Base-by-base conservation (phyloP, 2,329 filamentous ascomycete genomes). In the Thelonectria rubi region DNA sequence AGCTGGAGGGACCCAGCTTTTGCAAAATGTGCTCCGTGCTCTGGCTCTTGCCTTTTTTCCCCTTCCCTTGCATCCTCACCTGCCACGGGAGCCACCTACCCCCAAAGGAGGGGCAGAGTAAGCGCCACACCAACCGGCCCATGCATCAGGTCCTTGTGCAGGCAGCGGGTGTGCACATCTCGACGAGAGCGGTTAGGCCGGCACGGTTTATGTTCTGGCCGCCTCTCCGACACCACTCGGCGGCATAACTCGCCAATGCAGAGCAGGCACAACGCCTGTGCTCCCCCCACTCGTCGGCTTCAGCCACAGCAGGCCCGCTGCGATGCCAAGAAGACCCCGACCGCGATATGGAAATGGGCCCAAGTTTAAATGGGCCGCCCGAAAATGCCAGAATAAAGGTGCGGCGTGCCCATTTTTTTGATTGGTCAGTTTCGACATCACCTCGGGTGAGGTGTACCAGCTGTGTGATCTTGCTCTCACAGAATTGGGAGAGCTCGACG, bases 341-440 rank as follows among this genome's bases (percentile, higher is more conserved):
- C 63, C 59, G 58, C 66, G 70, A 72, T 69, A 64, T 69, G 34
- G 34, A 37, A 37, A 37, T 37, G 69, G 66, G 55, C 60, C 64
- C 58, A 71, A 58, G 63, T 66, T 71, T 74, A 76, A 74, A 73
- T 72, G 71, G 72, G 70, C 69, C 62, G 11, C 42, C 69, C 70
- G 65, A 67, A 69, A 75, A 73, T 70, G 69, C 67, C 64, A 74
- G 73, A 76, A 75, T 71, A 74, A 75, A 70, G 67, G 68, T 72
- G 68, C 66, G 63, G 62, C 67, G 70, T 70, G 74, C 71, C 70
- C 74, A 73, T 69, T 76, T 77, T 78, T 78, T 70, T 78, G 75
- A 78, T 78, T 78, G 76, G 76, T 67, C 72, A 53, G 67, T 58
- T 34, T 66, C 71, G 68, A 72, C 74, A 70, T 74, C 74, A 74